phyloP scores from a whole-genome alignment of 2,329 filamentous ascomycete genomes.

The Akanthomyces lecanii region DNA sequence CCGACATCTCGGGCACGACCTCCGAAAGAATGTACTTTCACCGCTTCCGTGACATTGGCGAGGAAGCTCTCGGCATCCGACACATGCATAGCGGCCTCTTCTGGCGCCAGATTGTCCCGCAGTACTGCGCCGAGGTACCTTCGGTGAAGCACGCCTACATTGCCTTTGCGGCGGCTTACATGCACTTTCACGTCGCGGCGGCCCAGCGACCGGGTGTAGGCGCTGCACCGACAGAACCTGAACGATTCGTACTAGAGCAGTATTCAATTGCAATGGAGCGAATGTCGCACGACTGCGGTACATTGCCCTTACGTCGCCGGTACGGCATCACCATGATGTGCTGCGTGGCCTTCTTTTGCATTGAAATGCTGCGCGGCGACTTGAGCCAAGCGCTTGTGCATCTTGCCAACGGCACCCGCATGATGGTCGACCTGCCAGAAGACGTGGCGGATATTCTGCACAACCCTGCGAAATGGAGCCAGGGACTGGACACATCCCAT shows the following conservation, averaged over 20 bases:
- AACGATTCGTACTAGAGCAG: conserved; percentile 36
- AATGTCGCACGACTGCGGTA: conserved; percentile 21
- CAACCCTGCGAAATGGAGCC: conserved; percentile 20
- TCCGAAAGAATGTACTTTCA: conserved; percentile 34
- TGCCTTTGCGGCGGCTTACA: conserved; percentile 31
- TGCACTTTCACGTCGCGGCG: conserved; percentile 22
- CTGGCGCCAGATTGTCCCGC: conserved; percentile 29
- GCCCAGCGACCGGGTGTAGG: conserved; percentile 17
- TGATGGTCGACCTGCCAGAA: conserved; percentile 28
- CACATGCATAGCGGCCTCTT: conserved; percentile 27
- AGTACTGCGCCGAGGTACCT: conserved; percentile 27
- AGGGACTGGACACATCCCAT: conserved; percentile 17
- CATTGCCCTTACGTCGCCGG: conserved; percentile 11
- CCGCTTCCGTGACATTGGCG: conserved; percentile 30
- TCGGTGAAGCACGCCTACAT: conserved; percentile 33
- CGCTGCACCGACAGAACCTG: conserved; percentile 25
- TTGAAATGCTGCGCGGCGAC: conserved; percentile 28
- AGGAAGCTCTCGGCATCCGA: conserved; percentile 27
- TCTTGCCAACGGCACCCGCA: conserved; percentile 28
- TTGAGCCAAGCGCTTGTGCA: conserved; percentile 26
- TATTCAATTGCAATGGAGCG: conserved; percentile 35
- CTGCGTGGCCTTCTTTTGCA: conserved; percentile 30
- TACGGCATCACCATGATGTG: conserved; percentile 29
- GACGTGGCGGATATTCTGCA: conserved; percentile 19
- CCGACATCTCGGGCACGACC: conserved; percentile 33